Evolutionary conservation across 148 eudicot genomes (phyloP).

Genomic region (Dysphania ambrosioides): DNA sequence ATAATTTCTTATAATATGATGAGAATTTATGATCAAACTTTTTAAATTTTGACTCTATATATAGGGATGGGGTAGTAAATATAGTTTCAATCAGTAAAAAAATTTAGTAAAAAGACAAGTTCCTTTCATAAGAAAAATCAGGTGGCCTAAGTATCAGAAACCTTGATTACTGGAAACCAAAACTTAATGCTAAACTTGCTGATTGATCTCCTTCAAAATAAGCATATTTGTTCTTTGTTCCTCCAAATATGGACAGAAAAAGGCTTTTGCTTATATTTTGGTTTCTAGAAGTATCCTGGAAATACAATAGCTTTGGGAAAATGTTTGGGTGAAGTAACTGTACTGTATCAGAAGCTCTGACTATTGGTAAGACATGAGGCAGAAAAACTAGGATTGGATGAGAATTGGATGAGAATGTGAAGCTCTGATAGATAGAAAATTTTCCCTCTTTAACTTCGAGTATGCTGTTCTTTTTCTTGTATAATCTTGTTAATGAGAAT

Average conservation of each 20-base stretch:
- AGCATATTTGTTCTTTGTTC: neutral
- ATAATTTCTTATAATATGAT: too few relatives aligned
- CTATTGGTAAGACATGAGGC: neutral
- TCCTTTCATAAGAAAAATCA: too few relatives aligned
- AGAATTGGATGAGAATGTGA: neutral
- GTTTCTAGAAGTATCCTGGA: neutral
- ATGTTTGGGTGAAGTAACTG: neutral
- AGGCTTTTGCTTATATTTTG: neutral
- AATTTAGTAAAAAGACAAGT: too few relatives aligned
- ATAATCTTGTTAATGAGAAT: too few relatives aligned
- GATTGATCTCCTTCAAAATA: neutral
- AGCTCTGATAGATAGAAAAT: neutral
- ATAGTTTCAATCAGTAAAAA: too few relatives aligned
- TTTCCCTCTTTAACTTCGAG: neutral
- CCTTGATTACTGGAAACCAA: neutral
- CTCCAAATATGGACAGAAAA: neutral
- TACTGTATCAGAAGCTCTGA: neutral
- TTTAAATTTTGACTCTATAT: too few relatives aligned
- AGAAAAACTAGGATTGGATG: neutral
- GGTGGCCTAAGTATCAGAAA: neutral
- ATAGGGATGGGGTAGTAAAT: too few relatives aligned
- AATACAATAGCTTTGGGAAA: neutral
- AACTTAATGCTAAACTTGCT: neutral
- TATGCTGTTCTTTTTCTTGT: neutral
- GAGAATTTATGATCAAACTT: too few relatives aligned